phyloP scores from a whole-genome alignment of 441 rosid species.

The Hura crepitans region DNA sequence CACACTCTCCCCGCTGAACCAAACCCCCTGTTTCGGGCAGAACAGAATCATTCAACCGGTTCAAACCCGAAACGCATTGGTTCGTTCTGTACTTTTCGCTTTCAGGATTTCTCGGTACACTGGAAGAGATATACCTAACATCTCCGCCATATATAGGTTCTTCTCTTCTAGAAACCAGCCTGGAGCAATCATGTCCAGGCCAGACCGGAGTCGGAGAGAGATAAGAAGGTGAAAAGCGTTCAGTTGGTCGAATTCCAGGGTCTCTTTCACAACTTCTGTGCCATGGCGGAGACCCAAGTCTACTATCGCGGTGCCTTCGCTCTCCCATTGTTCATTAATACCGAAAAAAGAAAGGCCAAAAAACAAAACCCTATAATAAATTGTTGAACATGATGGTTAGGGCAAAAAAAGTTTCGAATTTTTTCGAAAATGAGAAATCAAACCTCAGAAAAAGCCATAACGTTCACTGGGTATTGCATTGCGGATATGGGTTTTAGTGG shows the following conservation, averaged over 20 bases:
- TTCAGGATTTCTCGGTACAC: conserved; percentile 10
- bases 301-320: neutral
- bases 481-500: neutral
- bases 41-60: neutral
- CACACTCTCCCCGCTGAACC: neutral
- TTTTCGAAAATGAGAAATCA: neutral
- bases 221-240: neutral
- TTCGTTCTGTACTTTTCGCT: conserved; percentile 4
- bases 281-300: conserved; percentile 19
- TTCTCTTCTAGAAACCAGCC: neutral
- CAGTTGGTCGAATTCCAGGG: conserved; percentile 4
- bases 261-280: conserved; percentile 9
- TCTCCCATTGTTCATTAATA: conserved; percentile 8
- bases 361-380: neutral
- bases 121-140: conserved; percentile 9
- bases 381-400: no score
- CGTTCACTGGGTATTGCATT: neutral
- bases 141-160: neutral
- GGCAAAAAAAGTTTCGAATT: neutral
- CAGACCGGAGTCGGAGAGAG: neutral
- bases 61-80: neutral
- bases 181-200: conserved; percentile 11
- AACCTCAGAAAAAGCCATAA: neutral
- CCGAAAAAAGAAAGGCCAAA: neutral
- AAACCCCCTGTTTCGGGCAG: conserved; percentile 8